Evolutionary conservation across 2,329 filamentous ascomycete genomes (phyloP).

Genomic region (Alternaria ethzedia): DNA sequence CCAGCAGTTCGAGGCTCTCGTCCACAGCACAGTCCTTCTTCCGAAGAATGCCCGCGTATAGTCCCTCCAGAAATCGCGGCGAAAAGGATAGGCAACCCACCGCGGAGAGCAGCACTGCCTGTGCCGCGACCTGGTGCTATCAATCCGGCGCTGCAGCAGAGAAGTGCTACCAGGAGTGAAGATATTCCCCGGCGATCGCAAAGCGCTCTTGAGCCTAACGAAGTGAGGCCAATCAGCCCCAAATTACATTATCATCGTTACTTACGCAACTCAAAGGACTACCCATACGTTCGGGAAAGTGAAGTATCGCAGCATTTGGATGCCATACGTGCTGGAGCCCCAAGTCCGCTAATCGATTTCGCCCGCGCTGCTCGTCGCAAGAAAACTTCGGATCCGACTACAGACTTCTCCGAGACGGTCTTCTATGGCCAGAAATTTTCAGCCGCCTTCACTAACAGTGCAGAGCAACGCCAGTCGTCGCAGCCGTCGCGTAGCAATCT

Average conservation of each 20-base stretch:
- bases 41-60: conserved; percentile 12
- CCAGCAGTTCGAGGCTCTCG: background rate
- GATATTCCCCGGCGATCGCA: background rate
- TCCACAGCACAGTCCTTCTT: conserved; percentile 2
- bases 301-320: conserved; percentile 27
- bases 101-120: conserved; percentile 15
- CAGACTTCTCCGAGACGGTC: conserved; percentile 18
- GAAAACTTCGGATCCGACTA: background rate
- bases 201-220: background rate
- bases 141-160: background rate
- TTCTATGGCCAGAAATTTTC: conserved; percentile 3
- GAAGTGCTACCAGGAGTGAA: background rate
- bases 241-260: conserved; percentile 30
- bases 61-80: conserved; percentile 13
- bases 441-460: background rate
- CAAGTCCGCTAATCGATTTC: conserved; percentile 14
- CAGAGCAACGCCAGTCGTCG: background rate
- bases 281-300: conserved; percentile 30
- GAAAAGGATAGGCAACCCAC: conserved; percentile 18
- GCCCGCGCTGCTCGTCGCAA: background rate
- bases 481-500: background rate
- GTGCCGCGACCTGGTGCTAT: background rate
- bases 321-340: conserved; percentile 18
- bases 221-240: conserved; percentile 17
- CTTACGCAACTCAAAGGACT: conserved; percentile 19